Percentiles rank a stretch among this genome's conserved stretches.
These are phyloP conservation scores for Penicillium sp. DNA, from an alignment of 2,329 filamentous ascomycete genomes.

Conservation along the genomic window DNA sequence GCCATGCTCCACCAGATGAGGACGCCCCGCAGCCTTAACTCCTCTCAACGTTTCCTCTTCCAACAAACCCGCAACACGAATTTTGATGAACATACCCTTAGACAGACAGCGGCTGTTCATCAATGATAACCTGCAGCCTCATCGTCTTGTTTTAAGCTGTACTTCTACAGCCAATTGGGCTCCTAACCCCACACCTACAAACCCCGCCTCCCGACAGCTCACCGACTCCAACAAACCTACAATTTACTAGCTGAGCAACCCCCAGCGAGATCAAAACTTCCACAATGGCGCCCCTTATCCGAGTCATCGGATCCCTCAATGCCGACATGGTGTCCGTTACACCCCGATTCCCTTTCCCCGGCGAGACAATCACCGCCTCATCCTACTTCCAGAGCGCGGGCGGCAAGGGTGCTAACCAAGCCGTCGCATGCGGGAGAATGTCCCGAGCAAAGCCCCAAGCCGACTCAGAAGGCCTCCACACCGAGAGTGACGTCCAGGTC, in stretches of 20 bases:
- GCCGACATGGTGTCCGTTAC: conserved; percentile 90
- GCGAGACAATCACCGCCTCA: conserved; percentile 81
- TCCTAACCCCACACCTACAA: conserved; percentile 1
- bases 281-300: conserved; percentile 59
- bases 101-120: not conserved
- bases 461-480: conserved; percentile 13
- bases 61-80: not conserved
- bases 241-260: not conserved
- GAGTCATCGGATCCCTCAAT: conserved; percentile 89
- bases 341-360: conserved; percentile 75
- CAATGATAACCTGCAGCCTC: not conserved
- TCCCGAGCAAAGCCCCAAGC: conserved; percentile 56
- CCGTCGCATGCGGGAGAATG: conserved; percentile 81
- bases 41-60: not conserved
- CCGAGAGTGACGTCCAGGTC: conserved; percentile 46
- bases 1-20: not conserved
- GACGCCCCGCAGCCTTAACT: not conserved
- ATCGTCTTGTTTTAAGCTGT: not conserved
- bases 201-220: not conserved
- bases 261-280: not conserved
- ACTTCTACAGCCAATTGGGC: not conserved
- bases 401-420: conserved; percentile 95
- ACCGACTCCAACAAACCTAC: conserved; percentile 1
- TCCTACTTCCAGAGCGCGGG: conserved; percentile 79
- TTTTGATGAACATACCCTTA: not conserved